Percentiles rank a stretch among this genome's conserved stretches.
Conservation (phyloP, 1,284 basidiomycete species). For the Xerocomus nothofagi region DNA sequence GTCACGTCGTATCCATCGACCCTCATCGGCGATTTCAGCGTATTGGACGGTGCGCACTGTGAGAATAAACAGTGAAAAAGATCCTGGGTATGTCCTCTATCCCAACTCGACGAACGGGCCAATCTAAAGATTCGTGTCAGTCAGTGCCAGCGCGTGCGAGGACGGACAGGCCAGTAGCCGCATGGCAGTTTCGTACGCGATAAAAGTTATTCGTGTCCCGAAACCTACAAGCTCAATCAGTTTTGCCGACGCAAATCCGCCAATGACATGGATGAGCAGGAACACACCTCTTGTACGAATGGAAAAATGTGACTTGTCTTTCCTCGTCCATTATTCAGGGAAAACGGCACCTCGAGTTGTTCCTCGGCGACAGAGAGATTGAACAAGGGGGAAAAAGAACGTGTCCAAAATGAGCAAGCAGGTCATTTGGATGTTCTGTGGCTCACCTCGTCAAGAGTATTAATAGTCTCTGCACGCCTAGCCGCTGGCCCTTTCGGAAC, state of each 20-base stretch:
- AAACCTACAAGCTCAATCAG: neutral
- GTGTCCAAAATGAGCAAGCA: neutral
- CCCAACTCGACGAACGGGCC: neutral
- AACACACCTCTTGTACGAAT: neutral
- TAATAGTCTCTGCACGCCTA: neutral
- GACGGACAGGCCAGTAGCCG: neutral
- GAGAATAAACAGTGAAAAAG: neutral
- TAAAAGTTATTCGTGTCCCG: neutral
- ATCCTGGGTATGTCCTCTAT: neutral
- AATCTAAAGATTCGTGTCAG: neutral
- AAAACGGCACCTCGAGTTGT: neutral
- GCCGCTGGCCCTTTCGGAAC: too few relatives aligned
- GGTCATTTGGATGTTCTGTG: neutral
- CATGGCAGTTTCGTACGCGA: too few relatives aligned
- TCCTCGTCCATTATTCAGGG: neutral
- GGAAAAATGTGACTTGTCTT: neutral
- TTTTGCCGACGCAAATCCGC: neutral
- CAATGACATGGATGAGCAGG: neutral
- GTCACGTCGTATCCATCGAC: neutral
- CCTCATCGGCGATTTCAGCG: neutral
- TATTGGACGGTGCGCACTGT: neutral
- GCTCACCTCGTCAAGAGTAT: neutral
- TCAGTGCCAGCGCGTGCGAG: neutral
- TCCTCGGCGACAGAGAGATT: neutral
- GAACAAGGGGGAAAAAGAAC: neutral